Conservation (phyloP, 371 early-diverging fungal genomes). For the Mucor indicus region DNA sequence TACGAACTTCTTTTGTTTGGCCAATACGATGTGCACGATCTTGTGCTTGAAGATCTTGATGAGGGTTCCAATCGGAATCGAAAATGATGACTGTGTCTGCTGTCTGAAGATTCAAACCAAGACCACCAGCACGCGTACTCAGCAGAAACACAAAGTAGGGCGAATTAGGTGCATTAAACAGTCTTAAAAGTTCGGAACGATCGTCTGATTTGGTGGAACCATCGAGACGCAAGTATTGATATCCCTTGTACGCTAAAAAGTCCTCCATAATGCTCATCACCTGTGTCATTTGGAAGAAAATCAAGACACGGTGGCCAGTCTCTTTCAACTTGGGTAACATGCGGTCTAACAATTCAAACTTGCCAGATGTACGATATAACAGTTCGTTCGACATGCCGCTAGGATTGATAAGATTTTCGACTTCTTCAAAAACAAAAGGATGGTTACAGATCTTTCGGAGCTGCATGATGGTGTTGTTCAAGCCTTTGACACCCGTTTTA, state of each 20-base stretch:
- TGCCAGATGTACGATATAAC: slow-evolving; percentile 87
- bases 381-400: slow-evolving; percentile 49
- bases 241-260: slow-evolving; percentile 78
- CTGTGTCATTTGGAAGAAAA: slow-evolving; percentile 99
- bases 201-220: slow-evolving; percentile 94
- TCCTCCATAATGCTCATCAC: slow-evolving; percentile 98
- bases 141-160: slow-evolving; percentile 93
- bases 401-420: slow-evolving; percentile 81
- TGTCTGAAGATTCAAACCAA: slow-evolving; percentile 98
- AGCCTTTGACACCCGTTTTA: slow-evolving; percentile 66
- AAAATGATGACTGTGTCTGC: slow-evolving; percentile 99
- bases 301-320: slow-evolving; percentile 90
- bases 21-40: slow-evolving; percentile 99
- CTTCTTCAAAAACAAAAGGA: slow-evolving; percentile 97
- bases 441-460: slow-evolving; percentile 99
- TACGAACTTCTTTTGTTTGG: slow-evolving; percentile 98
- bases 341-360: slow-evolving; percentile 98
- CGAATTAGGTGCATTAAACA: slow-evolving; percentile 83
- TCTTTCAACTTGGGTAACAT: slow-evolving; percentile 87
- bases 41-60: slow-evolving; percentile 99
- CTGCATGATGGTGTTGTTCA: slow-evolving; percentile 98
- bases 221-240: slow-evolving; percentile 90
- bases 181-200: slow-evolving; percentile 78
- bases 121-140: slow-evolving; percentile 99
- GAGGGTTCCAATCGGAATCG: slow-evolving; percentile 99